Evolutionary conservation across 306 rosid genomes (phyloP), one percentile per base, ranked within the genome.

Genomic region (Cicer bijugum): DNA sequence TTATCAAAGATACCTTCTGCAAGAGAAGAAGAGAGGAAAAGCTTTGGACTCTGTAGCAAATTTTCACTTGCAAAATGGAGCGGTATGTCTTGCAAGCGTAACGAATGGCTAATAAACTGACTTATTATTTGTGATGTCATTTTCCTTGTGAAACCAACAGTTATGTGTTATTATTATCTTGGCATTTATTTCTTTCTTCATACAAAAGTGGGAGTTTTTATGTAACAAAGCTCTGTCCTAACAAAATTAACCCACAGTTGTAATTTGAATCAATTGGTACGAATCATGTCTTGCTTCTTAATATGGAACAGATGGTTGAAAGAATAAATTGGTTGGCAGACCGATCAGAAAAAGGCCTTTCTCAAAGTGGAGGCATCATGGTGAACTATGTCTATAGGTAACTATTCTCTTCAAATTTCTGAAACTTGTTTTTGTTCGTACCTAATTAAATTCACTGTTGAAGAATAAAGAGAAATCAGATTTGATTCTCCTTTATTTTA

Each of bases 41-140:
- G 96, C 96, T 74, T 90, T 93, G 77, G 98, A 93, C 75, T 91
- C 96, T 35, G 97, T 93, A 37, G 96, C 96, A 61, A 93, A 93
- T 83, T 93, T 93, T 82, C 98, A 93, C 88, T 84, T 93, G 84
- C 98, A 91, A 84, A 93, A 93, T 81, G 98, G 98, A 82, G 98
- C 97, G 68, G 98, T 93, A 87, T 23, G 96, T 82, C 62, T 52
- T 60, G 10, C 20, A 50, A 72, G 69, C 66, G 6, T 53, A 66
- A 50, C 37, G 58, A 39, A 47, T 47, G 12, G 35, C 17, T 59
- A 55, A 73, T 63, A 46, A 70, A 53, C 42, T 69, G 40, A 23
- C 71, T 16, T 69, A 73, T 75, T 77, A 40, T 73, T 56, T 74
- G 78, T 37, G 51, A 59, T 60, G 68, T 4, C 45, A 37, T 77